phyloP scores from a whole-genome alignment of 495 filamentous ascomycete species.

The Amniculicola lignicola region DNA sequence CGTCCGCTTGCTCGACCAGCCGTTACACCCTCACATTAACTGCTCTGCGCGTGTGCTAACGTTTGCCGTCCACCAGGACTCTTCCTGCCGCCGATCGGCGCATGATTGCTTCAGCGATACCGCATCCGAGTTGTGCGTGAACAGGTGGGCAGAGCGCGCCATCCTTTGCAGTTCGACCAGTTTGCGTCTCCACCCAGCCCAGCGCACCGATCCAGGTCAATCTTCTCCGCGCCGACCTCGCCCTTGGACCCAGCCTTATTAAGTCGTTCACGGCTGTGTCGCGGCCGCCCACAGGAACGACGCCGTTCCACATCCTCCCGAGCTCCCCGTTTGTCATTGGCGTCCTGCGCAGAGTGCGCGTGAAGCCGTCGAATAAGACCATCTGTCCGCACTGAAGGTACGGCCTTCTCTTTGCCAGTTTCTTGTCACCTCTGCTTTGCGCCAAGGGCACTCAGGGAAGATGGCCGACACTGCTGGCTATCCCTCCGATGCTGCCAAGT shows the following conservation, averaged over 20 bases:
- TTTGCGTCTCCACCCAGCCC: constrained; percentile 28
- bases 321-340: constrained; percentile 10
- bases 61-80: constrained; percentile 29
- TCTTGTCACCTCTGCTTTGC: constrained; percentile 7
- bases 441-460: not conserved
- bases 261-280: constrained; percentile 20
- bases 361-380: constrained; percentile 22
- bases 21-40: constrained; percentile 29
- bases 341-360: not conserved
- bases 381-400: constrained; percentile 27
- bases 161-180: constrained; percentile 3
- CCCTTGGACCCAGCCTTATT: constrained; percentile 14
- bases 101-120: constrained; percentile 28
- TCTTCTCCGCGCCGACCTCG: constrained; percentile 1
- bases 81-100: constrained; percentile 12
- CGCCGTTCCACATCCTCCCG: constrained; percentile 5
- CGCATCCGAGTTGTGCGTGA: constrained; percentile 24
- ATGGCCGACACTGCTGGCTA: constrained; percentile 37
- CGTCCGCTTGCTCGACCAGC: constrained; percentile 21
- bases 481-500: constrained; percentile 28
- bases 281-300: constrained; percentile 22
- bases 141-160: constrained; percentile 24
- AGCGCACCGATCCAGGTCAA: constrained; percentile 1
- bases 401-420: constrained; percentile 14
- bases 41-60: constrained; percentile 31